Evolutionary conservation across 306 rosid species (phyloP).

Genomic region (cucumber (Cucumis sativus)): DNA sequence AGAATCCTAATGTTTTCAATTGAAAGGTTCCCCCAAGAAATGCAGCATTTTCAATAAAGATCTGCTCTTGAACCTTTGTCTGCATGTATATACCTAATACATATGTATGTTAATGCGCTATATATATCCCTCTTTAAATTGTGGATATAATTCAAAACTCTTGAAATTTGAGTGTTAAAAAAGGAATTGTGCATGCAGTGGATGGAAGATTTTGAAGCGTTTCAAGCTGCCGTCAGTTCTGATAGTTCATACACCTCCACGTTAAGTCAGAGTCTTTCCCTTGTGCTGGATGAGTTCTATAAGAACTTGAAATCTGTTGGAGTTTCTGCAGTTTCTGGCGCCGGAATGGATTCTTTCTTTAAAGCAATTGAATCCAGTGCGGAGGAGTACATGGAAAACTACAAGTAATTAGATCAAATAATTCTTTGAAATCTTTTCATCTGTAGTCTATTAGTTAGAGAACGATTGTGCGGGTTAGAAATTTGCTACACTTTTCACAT

Average conservation of each 20-base stretch:
- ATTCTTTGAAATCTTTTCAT: not conserved
- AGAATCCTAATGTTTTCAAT: not conserved
- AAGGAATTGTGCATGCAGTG: constrained; percentile 36
- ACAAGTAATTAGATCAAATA: constrained; percentile 31
- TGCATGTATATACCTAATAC: not conserved
- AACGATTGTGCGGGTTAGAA: not conserved
- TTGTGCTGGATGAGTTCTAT: constrained; percentile 73
- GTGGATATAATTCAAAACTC: not conserved
- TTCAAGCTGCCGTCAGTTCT: constrained; percentile 52
- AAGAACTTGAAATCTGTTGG: constrained; percentile 67
- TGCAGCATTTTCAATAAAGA: not conserved
- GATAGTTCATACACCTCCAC: constrained; percentile 48
- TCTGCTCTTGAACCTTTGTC: not conserved
- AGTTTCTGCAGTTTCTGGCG: constrained; percentile 70
- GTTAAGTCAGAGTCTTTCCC: constrained; percentile 60
- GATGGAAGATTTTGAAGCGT: constrained; percentile 84
- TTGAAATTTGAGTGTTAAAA: constrained; percentile 5
- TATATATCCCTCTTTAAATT: not conserved
- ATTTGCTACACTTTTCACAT: constrained; percentile 2
- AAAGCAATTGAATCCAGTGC: constrained; percentile 56
- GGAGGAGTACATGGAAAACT: constrained; percentile 66
- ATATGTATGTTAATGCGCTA: not conserved
- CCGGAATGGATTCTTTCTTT: constrained; percentile 67
- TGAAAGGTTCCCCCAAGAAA: not conserved
- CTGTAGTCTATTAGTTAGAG: not conserved